Evolutionary conservation across 495 filamentous ascomycete species (phyloP).

Genomic region (Tuber borchii): DNA sequence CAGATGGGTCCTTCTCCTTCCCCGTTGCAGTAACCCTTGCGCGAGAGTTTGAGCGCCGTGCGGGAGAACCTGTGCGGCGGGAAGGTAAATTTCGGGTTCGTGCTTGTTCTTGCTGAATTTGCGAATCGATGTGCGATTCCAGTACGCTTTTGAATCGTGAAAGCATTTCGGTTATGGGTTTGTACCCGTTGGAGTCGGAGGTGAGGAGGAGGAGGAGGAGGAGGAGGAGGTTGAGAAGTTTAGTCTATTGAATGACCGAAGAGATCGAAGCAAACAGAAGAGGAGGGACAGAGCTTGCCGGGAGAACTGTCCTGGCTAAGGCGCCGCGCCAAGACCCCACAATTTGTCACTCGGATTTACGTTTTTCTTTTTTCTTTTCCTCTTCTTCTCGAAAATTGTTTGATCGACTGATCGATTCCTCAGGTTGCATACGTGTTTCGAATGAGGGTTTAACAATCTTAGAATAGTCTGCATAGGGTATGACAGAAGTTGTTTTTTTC

Average conservation of each 20-base stretch:
- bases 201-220: neutral
- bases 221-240: neutral
- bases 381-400: neutral
- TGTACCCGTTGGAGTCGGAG: neutral
- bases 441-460: neutral
- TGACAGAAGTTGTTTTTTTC: neutral
- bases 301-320: neutral
- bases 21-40: conserved; percentile 9
- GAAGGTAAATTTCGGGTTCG: conserved; percentile 16
- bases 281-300: neutral
- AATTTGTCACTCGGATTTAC: neutral
- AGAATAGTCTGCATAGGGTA: neutral
- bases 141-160: conserved; percentile 34
- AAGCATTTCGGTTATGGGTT: conserved; percentile 25
- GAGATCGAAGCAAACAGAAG: neutral
- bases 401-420: conserved; percentile 2
- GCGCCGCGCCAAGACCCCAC: neutral
- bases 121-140: conserved; percentile 39
- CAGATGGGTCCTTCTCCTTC: conserved; percentile 33
- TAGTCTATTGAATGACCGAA: neutral
- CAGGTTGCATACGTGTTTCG: conserved; percentile 9
- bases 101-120: conserved; percentile 33
- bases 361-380: neutral
- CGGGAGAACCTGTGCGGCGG: conserved; percentile 20
- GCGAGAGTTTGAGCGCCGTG: conserved; percentile 7